Base-by-base conservation (phyloP, 371 early-diverging fungal genomes). In the Mortierella sp. region DNA sequence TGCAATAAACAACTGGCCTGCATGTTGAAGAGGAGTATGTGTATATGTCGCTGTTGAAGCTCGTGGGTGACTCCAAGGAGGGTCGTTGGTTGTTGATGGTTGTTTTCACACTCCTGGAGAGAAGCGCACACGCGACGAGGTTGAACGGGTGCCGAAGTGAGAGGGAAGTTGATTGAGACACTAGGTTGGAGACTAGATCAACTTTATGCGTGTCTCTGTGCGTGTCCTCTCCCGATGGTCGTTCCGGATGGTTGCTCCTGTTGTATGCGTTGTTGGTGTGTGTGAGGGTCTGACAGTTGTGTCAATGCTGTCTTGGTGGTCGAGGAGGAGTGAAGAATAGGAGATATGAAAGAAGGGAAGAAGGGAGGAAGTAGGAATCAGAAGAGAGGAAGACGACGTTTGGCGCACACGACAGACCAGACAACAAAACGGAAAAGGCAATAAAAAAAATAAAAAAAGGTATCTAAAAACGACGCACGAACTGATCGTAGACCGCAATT, bases 1-100 rank as follows among this genome's bases (percentile, higher is more conserved):
- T 75, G 85, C 3, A 77, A 76, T 48, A 81, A 71, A 78, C 81
- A 81, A 58, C 74, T 56, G 27, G 82, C 79, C 79, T 79, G 85
- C 85, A 85, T 85, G 75, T 54, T 44, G 55, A 12, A 63, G n/a
- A 27, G 16, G 41, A 35, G 24, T 10, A 41, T 56, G 58, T 18
- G 68, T 7, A 38, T 68, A 35, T 32, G 48, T 72, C 32, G 29
- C 35, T 49, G 72, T 49, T 72, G 49, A 51, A 48, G 32, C 46
- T 32, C 16, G 5, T 35, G 35, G 7, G 35, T 63, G 63, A 63
- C 63, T 63, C 63, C 35, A 5, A 16, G 54, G 41, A 70, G 43
- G n/a, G 71, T n/a, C 71, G 41, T 71, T 48, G 6, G 6, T 29
- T 11, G 35, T 41, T 41, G 68, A 3, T 16, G 68, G 68, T 68